Evolutionary conservation across 345 rosid species (phyloP).

Genomic region (rapeseed (Brassica napus)): Da-Ae NC_063442.1:3347001-3347500

Average conservation of each 20-base stretch:
- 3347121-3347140: constrained; percentile 56
- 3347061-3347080: constrained; percentile 34
- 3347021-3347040: background rate
- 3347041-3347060: background rate
- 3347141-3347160: background rate
- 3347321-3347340: background rate
- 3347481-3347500: background rate
- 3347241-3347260: background rate
- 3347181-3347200: constrained; percentile 4
- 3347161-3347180: constrained; percentile 7
- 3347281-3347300: background rate
- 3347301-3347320: background rate
- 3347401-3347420: background rate
- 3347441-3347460: background rate
- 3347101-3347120: constrained; percentile 64
- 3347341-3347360: constrained; percentile 76
- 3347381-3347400: constrained; percentile 52
- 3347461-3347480: background rate
- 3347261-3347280: background rate
- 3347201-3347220: background rate
- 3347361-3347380: constrained; percentile 80
- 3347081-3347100: constrained; percentile 34
- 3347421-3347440: background rate
- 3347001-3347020: constrained; percentile 4
- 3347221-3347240: background rate